phyloP scores from a whole-genome alignment of 2,329 filamentous ascomycete genomes.

The Colletotrichum chrysophilum region DNA sequence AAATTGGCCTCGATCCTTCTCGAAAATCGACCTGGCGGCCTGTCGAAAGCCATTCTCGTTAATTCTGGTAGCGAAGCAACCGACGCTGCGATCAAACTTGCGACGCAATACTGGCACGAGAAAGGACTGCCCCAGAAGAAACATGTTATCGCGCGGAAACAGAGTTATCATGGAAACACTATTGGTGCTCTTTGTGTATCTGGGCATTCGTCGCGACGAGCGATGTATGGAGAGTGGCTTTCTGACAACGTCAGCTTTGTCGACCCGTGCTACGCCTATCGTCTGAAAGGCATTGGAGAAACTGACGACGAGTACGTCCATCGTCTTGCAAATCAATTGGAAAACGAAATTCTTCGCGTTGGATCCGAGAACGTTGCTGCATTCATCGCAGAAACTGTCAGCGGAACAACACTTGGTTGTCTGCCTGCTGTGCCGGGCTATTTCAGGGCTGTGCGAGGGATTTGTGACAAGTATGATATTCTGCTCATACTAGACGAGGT shows the following conservation, averaged over 20 bases:
- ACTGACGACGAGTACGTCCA: constrained; percentile 42
- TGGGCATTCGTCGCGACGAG: constrained; percentile 26
- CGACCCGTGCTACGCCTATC: not conserved
- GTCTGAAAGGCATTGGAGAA: constrained; percentile 25
- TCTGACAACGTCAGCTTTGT: not conserved
- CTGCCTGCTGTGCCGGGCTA: constrained; percentile 57
- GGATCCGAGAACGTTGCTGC: constrained; percentile 51
- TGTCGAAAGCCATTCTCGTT: constrained; percentile 18
- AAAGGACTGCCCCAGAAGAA: constrained; percentile 36
- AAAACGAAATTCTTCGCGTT: constrained; percentile 49
- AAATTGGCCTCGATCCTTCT: constrained; percentile 1
- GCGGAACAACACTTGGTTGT: constrained; percentile 54
- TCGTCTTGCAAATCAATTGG: constrained; percentile 33
- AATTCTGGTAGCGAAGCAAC: constrained; percentile 36
- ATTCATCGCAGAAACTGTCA: constrained; percentile 55
- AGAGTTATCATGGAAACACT: constrained; percentile 56
- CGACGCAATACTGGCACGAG: constrained; percentile 51
- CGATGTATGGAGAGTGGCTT: constrained; percentile 23
- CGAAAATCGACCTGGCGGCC: not conserved
- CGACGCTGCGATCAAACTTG: constrained; percentile 47
- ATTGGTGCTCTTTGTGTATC: constrained; percentile 48
- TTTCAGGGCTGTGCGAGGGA: constrained; percentile 51
- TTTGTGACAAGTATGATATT: constrained; percentile 60
- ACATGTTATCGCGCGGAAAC: constrained; percentile 46
- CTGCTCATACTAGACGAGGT: constrained; percentile 53